Percentiles rank a stretch among this genome's conserved stretches.
Evolutionary conservation across 345 rosid genomes (phyloP).

Genomic region (Pelargonium nanum): DNA sequence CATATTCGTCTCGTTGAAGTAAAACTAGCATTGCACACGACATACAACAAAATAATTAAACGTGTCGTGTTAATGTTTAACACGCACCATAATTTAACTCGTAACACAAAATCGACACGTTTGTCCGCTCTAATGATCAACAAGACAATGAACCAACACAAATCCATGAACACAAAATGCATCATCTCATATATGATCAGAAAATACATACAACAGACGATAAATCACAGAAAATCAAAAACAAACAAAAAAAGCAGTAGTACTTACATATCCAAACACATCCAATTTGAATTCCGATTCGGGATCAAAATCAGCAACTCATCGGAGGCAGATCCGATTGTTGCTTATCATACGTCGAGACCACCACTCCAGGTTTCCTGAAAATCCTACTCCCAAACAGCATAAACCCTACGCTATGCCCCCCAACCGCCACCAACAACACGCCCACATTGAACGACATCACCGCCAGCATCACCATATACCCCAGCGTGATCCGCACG

Average conservation of each 20-base stretch:
- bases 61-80: too few relatives aligned
- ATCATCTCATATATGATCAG: too few relatives aligned
- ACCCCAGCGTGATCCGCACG: constrained; percentile 43
- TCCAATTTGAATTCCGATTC: neutral
- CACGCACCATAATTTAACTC: too few relatives aligned
- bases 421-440: constrained; percentile 55
- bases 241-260: neutral
- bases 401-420: constrained; percentile 56
- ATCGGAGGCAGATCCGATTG: constrained; percentile 16
- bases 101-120: too few relatives aligned
- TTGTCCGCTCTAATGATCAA: too few relatives aligned
- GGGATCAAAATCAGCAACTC: constrained; percentile 16
- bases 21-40: too few relatives aligned
- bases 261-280: neutral
- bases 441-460: constrained; percentile 88
- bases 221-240: too few relatives aligned
- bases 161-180: too few relatives aligned
- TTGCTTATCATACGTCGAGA: neutral
- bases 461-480: constrained; percentile 66
- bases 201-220: too few relatives aligned
- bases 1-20: too few relatives aligned
- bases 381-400: constrained; percentile 48
- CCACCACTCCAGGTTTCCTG: constrained; percentile 1
- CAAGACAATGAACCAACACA: too few relatives aligned
- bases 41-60: too few relatives aligned